Evolutionary conservation across 2,329 filamentous ascomycete genomes (phyloP), one percentile per base, ranked within the genome.

Genomic region (Botrytis galanthina): DNA sequence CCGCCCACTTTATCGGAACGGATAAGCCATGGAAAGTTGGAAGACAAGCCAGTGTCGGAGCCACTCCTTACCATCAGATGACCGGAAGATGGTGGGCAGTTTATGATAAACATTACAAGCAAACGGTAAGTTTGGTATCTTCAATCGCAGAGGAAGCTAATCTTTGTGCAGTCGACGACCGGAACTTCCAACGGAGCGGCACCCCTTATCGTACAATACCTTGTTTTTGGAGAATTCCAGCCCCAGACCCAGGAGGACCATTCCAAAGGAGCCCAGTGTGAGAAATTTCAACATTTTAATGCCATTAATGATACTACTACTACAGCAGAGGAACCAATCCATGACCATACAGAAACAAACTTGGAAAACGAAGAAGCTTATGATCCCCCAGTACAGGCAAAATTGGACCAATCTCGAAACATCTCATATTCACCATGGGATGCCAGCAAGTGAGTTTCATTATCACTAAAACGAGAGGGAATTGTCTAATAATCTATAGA

Each of bases 1-100:
- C 97, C 85, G 91, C 97, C 39, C 96, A 99, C 84, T 99, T 98
- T 83, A 98, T 99, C 79, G 96, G 96, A 60, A 84, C 90, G 74
- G 88, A 93, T 73, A 99, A 99, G 84, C 96, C 96, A 0, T 99
- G 96, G 96, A 87, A 87, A 35, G 84, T 89, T 74, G 90, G 90
- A 54, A 87, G 91, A 77, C 80, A 87, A 66, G 84, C 86, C 14
- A 84, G 85, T 70, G 84, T 84, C 66, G 88, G 88, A 46, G 84
- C 84, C 64, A 87, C 87, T 3, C 90, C 92, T 0, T 97, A 95
- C 81, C 91, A 93, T 80, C 92, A 98, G 83, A 91, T 98, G 85
- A 84, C 94, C 60, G 91, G 90, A 74, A 89, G 90, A 80, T 99
- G 96, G 96, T 99, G 95, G 95, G 89, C 94, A 62, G 92, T 97